Percentiles rank a stretch among this genome's conserved stretches.
Conservation (phyloP, 257 asterid species). For the Solanum sitiens region DNA sequence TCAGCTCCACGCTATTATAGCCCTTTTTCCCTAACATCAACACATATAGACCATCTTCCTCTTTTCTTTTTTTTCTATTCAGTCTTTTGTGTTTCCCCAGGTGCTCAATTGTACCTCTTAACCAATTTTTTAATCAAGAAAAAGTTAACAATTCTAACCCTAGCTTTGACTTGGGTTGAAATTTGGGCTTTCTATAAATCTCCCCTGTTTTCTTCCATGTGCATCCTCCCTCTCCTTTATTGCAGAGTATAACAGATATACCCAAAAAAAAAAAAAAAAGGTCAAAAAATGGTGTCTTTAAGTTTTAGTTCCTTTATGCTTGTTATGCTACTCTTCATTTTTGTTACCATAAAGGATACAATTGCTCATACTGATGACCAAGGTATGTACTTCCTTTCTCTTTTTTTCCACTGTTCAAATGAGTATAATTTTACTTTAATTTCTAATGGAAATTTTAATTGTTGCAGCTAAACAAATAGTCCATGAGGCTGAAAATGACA, state of each 20-base stretch:
- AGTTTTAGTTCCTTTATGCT: constrained; percentile 7
- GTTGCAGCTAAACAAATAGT: background rate
- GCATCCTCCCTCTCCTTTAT: background rate
- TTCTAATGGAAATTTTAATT: background rate
- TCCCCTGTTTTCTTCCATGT: background rate
- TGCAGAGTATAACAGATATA: background rate
- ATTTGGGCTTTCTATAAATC: constrained; percentile 24
- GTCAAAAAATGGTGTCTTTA: constrained; percentile 7
- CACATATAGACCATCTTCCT: constrained; percentile 8
- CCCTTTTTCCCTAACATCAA: constrained; percentile 10
- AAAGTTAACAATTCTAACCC: constrained; percentile 20
- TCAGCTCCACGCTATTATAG: constrained; percentile 16
- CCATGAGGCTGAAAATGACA: background rate
- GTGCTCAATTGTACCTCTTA: background rate
- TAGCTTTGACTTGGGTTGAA: constrained; percentile 49
- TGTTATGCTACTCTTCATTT: constrained; percentile 10
- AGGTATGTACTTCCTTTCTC: constrained; percentile 26
- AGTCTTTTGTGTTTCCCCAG: constrained; percentile 28
- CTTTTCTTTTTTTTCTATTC: background rate
- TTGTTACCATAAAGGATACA: constrained; percentile 5
- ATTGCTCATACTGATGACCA: constrained; percentile 11
- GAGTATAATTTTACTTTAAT: background rate
- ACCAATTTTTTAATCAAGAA: background rate
- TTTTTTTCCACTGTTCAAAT: background rate
- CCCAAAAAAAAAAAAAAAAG: background rate